phyloP scores from a whole-genome alignment of 805 yeast species.

The Candida maltosa region DNA sequence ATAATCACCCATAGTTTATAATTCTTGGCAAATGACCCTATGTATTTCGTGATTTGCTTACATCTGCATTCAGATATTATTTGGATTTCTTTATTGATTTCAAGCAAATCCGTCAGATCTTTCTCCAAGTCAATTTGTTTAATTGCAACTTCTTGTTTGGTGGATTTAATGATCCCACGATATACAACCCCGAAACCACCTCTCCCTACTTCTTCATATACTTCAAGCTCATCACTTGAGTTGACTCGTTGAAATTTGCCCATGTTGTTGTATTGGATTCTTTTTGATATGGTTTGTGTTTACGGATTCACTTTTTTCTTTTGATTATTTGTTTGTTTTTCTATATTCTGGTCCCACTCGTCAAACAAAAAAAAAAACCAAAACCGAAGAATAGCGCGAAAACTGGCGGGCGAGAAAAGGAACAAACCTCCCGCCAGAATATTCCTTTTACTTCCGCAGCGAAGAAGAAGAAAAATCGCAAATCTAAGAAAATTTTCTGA shows the following conservation, averaged over 20 bases:
- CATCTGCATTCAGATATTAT: constrained; percentile 65
- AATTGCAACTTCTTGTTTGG: constrained; percentile 48
- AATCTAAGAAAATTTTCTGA: too few relatives aligned
- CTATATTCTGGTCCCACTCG: too few relatives aligned
- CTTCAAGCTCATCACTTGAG: constrained; percentile 38
- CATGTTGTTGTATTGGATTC: constrained; percentile 2
- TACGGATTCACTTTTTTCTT: too few relatives aligned
- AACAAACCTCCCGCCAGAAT: too few relatives aligned
- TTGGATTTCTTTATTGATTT: constrained; percentile 69
- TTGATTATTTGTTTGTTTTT: too few relatives aligned
- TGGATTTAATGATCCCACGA: constrained; percentile 50
- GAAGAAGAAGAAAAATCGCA: too few relatives aligned
- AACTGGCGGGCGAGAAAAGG: too few relatives aligned
- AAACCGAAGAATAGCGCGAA: too few relatives aligned
- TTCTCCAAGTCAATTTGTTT: constrained; percentile 72
- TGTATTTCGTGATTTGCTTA: constrained; percentile 60
- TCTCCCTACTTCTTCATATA: constrained; percentile 59
- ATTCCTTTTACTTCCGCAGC: too few relatives aligned
- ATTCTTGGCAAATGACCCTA: constrained; percentile 69
- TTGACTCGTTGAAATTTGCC: background rate
- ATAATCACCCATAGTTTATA: constrained; percentile 75
- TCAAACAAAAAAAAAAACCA: too few relatives aligned
- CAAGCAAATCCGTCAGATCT: constrained; percentile 60
- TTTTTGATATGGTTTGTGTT: too few relatives aligned
- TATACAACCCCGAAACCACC: constrained; percentile 82